Evolutionary conservation across 768 basidiomycete species (phyloP).

Genomic region (Hygrophorus pudorinus): DNA sequence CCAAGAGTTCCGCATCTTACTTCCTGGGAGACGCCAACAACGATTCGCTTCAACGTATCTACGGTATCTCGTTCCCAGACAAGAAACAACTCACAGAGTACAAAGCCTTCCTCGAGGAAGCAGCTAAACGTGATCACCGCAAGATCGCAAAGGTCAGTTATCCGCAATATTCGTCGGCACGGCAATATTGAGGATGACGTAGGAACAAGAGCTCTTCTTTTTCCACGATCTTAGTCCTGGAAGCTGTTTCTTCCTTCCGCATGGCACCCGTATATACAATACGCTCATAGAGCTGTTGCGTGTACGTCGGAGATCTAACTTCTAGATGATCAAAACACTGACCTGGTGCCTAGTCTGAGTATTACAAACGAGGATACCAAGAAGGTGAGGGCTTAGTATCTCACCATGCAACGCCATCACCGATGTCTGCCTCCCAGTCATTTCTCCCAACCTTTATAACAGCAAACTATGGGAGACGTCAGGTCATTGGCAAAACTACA

Average conservation of each 20-base stretch:
- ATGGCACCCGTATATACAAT: slow-evolving; percentile 96
- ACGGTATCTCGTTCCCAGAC: slow-evolving; percentile 98
- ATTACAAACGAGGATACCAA: slow-evolving; percentile 91
- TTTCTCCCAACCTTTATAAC: slow-evolving; percentile 97
- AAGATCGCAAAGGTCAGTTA: slow-evolving; percentile 74
- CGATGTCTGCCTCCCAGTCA: slow-evolving; percentile 43
- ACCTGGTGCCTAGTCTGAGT: slow-evolving; percentile 53
- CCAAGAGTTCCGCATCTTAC: slow-evolving; percentile 91
- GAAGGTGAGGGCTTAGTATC: slow-evolving; percentile 48
- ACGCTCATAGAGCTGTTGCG: slow-evolving; percentile 84
- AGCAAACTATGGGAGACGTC: slow-evolving; percentile 96
- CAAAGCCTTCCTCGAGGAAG: slow-evolving; percentile 92
- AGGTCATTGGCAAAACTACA: slow-evolving; percentile 97
- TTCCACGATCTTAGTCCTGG: slow-evolving; percentile 97
- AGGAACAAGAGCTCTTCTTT: slow-evolving; percentile 97
- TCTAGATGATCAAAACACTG: slow-evolving; percentile 1
- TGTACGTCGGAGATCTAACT: slow-evolving; percentile 34
- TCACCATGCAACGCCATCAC: neutral
- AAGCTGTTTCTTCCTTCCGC: slow-evolving; percentile 92
- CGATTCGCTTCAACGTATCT: slow-evolving; percentile 91
- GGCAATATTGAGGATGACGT: neutral
- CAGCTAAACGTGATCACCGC: slow-evolving; percentile 95
- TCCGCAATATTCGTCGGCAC: neutral
- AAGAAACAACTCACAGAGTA: slow-evolving; percentile 91
- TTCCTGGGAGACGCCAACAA: slow-evolving; percentile 92